Evolutionary conservation across 768 basidiomycete species (phyloP).

Genomic region (Thelephora aurantiotincta): DNA sequence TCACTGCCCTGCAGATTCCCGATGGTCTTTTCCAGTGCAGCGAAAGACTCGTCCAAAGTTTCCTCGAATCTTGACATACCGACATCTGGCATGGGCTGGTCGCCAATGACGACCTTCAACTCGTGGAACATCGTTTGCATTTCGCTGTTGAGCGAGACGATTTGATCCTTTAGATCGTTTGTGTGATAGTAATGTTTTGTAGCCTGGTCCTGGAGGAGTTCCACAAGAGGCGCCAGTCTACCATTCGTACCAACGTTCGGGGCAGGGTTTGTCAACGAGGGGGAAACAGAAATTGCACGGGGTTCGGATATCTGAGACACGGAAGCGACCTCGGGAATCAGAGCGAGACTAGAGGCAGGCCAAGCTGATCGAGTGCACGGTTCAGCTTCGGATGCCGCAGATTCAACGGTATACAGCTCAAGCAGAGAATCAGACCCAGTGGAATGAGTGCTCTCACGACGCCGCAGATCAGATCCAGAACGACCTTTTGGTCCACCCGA

Average conservation of each 20-base stretch:
- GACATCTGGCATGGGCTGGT: slow-evolving; percentile 9
- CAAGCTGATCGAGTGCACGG: neutral
- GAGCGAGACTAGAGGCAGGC: neutral
- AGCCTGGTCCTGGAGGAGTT: slow-evolving; percentile 21
- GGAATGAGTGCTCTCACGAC: neutral
- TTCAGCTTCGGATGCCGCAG: neutral
- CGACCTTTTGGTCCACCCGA: no score
- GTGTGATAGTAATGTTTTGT: slow-evolving; percentile 23
- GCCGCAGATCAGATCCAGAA: neutral
- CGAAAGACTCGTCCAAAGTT: neutral
- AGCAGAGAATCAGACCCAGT: neutral
- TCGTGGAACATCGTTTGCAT: slow-evolving; percentile 18
- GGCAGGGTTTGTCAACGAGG: neutral
- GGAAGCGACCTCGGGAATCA: neutral
- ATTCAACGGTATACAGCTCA: neutral
- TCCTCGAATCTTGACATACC: slow-evolving; percentile 2
- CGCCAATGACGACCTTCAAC: slow-evolving; percentile 12
- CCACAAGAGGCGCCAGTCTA: slow-evolving; percentile 15
- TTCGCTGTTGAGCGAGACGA: slow-evolving; percentile 17
- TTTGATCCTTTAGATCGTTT: slow-evolving; percentile 18
- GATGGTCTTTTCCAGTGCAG: neutral
- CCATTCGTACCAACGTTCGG: slow-evolving; percentile 6
- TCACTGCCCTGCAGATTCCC: neutral
- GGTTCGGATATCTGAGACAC: neutral
- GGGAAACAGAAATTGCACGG: neutral